A percentile compares a stretch with the other conserved stretches of the same genome.
These are phyloP conservation scores for Taphrina wiesneri DNA, from an alignment of 1,139 yeast species.

Conservation along the genomic window DNA sequence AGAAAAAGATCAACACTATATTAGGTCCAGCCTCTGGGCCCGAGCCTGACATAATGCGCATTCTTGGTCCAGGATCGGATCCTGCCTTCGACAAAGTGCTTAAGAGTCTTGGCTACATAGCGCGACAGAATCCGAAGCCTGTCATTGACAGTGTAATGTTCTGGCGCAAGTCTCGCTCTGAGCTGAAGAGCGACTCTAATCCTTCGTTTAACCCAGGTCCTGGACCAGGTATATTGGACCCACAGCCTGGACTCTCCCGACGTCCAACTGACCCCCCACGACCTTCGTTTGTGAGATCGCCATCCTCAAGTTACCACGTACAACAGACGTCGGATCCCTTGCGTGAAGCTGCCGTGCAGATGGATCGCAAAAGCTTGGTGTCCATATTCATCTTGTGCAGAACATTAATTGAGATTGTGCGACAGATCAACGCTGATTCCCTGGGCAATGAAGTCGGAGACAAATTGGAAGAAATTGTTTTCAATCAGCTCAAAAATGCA, in stretches of 20 bases:
- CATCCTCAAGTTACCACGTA: constrained; percentile 6
- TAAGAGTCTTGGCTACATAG: constrained; percentile 83
- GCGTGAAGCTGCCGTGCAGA: constrained; percentile 23
- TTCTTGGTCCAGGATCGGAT: constrained; percentile 86
- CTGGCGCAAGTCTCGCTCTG: constrained; percentile 92
- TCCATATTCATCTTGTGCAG: constrained; percentile 89
- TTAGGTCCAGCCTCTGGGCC: constrained; percentile 65
- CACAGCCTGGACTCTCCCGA: constrained; percentile 9
- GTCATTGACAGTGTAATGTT: constrained; percentile 97
- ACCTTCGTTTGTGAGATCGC: constrained; percentile 22
- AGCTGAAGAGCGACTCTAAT: constrained; percentile 75
- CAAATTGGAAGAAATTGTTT: constrained; percentile 88
- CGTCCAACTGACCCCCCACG: constrained; percentile 13
- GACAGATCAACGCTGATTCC: constrained; percentile 72
- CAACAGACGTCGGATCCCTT: constrained; percentile 3
- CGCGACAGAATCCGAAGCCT: constrained; percentile 86
- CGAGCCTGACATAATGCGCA: constrained; percentile 78
- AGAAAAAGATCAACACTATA: constrained; percentile 75
- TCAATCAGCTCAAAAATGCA: constrained; percentile 81
- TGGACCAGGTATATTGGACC: background rate
- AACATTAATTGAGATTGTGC: constrained; percentile 87
- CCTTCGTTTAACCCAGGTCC: constrained; percentile 45
- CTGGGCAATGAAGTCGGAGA: constrained; percentile 80
- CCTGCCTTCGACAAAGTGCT: constrained; percentile 82
- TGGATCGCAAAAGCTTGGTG: constrained; percentile 77